Evolutionary conservation across 257 asterid species (phyloP), one percentile per base, ranked within the genome.

Genomic region (Prunella vulgaris): DNA sequence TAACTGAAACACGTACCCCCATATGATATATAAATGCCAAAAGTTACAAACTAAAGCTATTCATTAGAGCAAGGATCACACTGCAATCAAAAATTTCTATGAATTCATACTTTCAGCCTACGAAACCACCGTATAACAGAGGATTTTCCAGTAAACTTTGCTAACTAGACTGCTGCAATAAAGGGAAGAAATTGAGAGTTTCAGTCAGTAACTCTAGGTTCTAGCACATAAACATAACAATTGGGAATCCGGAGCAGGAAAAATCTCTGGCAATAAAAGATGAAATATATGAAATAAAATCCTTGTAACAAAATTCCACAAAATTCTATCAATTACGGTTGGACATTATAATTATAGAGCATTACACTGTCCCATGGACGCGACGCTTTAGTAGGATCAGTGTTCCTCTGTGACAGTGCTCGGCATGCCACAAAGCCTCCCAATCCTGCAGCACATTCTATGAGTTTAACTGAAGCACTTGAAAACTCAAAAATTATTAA

Each of bases 361-460:
- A 80, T 86, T 88, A 91, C 97, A 76, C 81, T 85, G 79, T 91
- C 97, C 97, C 97, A 91, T 22, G 97, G 97, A 63, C 97, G 96
- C 40, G 97, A 91, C 54, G 97, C 97, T 85, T 87, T 91, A 59
- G 96, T 73, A 62, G 97, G 97, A 80, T 91, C 95, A 44, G 78
- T 66, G 78, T 91, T 91, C 81, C 90, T 81, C 78, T 87, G 93
- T 64, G 97, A 91, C 79, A 88, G 85, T 77, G 96, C 97, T 80
- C 85, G 82, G 85, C 97, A 91, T 52, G 97, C 97, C 14, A 91
- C 95, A 76, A 88, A 92, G 70, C 97, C 97, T 76, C 97, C 98
- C 88, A 93, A 76, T 66, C 97, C 98, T 90, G 85, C 83, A 84
- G 48, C 78, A 75, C 42, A 66, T 28, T 62, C 59, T 33, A 65